phyloP scores from a whole-genome alignment of 169 alveolate species.

The Plasmodium gonderi region DNA sequence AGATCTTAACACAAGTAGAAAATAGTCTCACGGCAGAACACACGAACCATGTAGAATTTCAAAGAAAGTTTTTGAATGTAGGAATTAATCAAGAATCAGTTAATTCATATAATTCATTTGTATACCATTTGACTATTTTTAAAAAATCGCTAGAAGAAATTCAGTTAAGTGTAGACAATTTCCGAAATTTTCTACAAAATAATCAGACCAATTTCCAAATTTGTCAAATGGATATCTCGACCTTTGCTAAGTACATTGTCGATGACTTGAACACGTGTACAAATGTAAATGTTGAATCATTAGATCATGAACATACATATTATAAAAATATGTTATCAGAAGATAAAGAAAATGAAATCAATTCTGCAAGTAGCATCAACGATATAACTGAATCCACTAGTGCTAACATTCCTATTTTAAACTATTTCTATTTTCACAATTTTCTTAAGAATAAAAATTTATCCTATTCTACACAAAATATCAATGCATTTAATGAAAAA shows the following conservation, averaged over 20 bases:
- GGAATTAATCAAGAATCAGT: conserved; percentile 55
- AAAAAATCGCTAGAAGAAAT: conserved; percentile 29
- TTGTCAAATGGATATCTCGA: conserved; percentile 45
- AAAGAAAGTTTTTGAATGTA: conserved; percentile 24
- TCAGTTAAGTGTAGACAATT: not conserved
- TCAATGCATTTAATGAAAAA: not conserved
- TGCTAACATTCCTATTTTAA: not conserved
- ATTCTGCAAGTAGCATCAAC: not conserved
- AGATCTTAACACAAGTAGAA: conserved; percentile 50
- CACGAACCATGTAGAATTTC: conserved; percentile 53
- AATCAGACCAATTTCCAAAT: conserved; percentile 25
- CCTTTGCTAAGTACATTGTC: conserved; percentile 2
- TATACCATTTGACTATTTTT: conserved; percentile 32
- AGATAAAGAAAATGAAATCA: conserved; percentile 5
- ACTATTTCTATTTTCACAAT: conserved; percentile 6
- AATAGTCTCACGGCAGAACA: conserved; percentile 10
- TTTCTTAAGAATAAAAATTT: conserved; percentile 33
- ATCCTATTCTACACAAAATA: conserved; percentile 5
- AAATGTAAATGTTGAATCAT: conserved; percentile 14
- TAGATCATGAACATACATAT: conserved; percentile 13
- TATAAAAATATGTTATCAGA: conserved; percentile 16
- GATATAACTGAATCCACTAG: not conserved
- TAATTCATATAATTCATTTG: conserved; percentile 53
- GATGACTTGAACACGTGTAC: conserved; percentile 13
- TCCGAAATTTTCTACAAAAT: conserved; percentile 20